Evolutionary conservation across 371 early-diverging fungal species (phyloP).

Genomic region (Syncephalis plumigaleata): DNA sequence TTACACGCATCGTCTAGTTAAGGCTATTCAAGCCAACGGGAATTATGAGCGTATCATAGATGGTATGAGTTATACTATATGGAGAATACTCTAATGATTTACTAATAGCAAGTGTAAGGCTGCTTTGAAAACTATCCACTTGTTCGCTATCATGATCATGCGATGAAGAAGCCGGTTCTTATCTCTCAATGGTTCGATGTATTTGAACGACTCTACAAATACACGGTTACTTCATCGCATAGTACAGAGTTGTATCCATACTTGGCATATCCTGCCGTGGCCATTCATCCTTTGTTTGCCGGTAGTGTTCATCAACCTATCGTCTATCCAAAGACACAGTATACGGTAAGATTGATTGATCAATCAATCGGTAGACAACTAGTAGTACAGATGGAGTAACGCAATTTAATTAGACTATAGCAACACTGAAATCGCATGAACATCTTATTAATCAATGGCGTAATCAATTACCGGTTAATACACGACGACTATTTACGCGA

Average conservation of each 20-base stretch:
- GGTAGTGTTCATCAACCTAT: slow-evolving; percentile 38
- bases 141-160: slow-evolving; percentile 58
- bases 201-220: slow-evolving; percentile 48
- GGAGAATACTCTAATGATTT: not conserved
- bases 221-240: slow-evolving; percentile 19
- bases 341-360: slow-evolving; percentile 27
- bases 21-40: slow-evolving; percentile 39
- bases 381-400: no score
- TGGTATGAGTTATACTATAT: slow-evolving; percentile 27
- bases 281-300: slow-evolving; percentile 71
- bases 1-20: slow-evolving; percentile 27
- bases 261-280: slow-evolving; percentile 47
- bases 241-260: slow-evolving; percentile 40
- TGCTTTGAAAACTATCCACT: slow-evolving; percentile 81
- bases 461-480: slow-evolving; percentile 23
- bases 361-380: not conserved
- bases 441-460: slow-evolving; percentile 30
- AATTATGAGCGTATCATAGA: slow-evolving; percentile 72
- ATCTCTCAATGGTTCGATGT: slow-evolving; percentile 65
- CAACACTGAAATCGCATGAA: slow-evolving; percentile 30
- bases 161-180: slow-evolving; percentile 36
- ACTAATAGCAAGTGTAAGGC: slow-evolving; percentile 20
- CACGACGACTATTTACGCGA: slow-evolving; percentile 25
- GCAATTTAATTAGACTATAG: slow-evolving; percentile 18
- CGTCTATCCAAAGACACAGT: slow-evolving; percentile 67